Evolutionary conservation across 1,284 basidiomycete species (phyloP).

Genomic region (Agaricales sp.): DNA sequence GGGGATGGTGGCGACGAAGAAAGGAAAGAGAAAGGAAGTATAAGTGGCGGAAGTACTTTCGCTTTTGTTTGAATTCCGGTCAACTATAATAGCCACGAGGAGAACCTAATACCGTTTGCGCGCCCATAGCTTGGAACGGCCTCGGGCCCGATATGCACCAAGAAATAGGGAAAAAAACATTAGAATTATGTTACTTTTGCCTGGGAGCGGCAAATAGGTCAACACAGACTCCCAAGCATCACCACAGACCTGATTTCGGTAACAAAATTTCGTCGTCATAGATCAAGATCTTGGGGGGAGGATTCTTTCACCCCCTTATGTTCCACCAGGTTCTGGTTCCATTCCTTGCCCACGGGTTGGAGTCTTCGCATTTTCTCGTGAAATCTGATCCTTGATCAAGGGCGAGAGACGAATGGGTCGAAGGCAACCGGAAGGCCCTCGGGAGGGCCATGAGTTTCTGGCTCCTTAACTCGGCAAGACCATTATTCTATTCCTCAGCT

Average conservation of each 20-base stretch:
- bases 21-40: not conserved
- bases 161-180: not conserved
- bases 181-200: not conserved
- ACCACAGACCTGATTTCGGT: not conserved
- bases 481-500: too few relatives aligned
- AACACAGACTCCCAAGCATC: not conserved
- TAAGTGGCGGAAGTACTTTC: not conserved
- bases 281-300: not conserved
- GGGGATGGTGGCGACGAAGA: not conserved
- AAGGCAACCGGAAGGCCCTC: not conserved
- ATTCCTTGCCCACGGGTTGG: not conserved
- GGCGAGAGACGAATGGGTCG: not conserved
- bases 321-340: not conserved
- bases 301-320: not conserved
- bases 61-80: not conserved
- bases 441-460: not conserved
- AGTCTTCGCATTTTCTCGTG: not conserved
- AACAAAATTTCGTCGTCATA: constrained; percentile 1
- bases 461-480: not conserved
- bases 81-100: not conserved
- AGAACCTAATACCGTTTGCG: constrained; percentile 1
- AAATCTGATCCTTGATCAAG: not conserved
- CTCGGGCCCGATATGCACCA: not conserved
- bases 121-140: not conserved
- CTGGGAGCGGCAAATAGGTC: not conserved